These are phyloP conservation scores for Beverwykella pulmonaria DNA, from an alignment of 495 filamentous ascomycete species.

Conservation along the genomic window DNA sequence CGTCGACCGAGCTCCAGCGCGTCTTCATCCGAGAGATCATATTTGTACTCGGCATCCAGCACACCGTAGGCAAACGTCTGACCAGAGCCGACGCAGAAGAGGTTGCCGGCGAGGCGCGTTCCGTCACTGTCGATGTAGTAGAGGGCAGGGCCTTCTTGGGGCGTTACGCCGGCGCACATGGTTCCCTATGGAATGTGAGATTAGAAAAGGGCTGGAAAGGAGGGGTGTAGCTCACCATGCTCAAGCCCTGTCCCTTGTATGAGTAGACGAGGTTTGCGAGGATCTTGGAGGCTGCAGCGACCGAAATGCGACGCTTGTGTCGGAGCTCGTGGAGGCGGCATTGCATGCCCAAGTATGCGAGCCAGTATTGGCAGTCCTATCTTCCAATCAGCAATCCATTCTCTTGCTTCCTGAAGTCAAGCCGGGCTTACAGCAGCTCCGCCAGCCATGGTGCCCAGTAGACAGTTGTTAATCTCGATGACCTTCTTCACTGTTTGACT, in stretches of 20 bases:
- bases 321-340: conserved; percentile 98
- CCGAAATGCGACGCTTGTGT: conserved; percentile 97
- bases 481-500: conserved; percentile 99
- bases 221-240: conserved; percentile 60
- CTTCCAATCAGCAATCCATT: background rate
- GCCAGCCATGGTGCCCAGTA: conserved; percentile 97
- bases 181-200: conserved; percentile 60
- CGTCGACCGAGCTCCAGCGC: conserved; percentile 87
- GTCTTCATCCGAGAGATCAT: conserved; percentile 81
- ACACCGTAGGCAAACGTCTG: conserved; percentile 99
- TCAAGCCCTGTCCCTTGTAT: conserved; percentile 97
- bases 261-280: conserved; percentile 96
- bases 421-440: conserved; percentile 76
- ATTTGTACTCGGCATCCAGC: conserved; percentile 89
- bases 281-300: conserved; percentile 96
- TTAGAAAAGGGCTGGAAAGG: background rate
- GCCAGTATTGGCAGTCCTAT: conserved; percentile 98
- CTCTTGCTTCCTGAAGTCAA: background rate
- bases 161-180: conserved; percentile 97
- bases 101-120: conserved; percentile 85
- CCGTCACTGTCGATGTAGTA: conserved; percentile 99
- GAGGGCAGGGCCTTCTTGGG: conserved; percentile 91
- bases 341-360: conserved; percentile 97
- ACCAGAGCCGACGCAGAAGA: conserved; percentile 97
- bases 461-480: conserved; percentile 86